Evolutionary conservation across 805 yeast genomes (phyloP).

Genomic region (Metahyphopichia silvanorum): DNA sequence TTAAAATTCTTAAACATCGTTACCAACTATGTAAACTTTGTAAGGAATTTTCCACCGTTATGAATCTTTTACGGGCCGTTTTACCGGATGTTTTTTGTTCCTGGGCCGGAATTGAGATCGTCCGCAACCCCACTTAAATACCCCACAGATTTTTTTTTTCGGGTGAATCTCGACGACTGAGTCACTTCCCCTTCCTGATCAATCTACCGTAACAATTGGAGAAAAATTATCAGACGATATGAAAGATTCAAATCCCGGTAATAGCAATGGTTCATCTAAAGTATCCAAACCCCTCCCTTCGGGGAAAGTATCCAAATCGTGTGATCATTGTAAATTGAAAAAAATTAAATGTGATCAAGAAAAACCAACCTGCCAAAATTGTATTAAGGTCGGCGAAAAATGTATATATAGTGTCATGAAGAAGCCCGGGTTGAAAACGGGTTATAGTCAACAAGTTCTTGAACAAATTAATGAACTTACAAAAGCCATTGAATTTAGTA

Average conservation of each 20-base stretch:
- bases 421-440: conserved; percentile 15
- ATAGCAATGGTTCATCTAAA: conserved; percentile 1
- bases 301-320: conserved; percentile 10
- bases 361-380: conserved; percentile 11
- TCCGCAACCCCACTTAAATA: no score
- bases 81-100: no score
- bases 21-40: no score
- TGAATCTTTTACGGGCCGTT: no score
- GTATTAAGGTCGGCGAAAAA: conserved; percentile 8
- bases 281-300: conserved; percentile 1
- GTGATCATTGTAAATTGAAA: conserved; percentile 13
- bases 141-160: no score
- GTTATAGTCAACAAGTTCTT: conserved; percentile 15
- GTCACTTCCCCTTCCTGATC: background rate
- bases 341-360: conserved; percentile 13
- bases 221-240: no score
- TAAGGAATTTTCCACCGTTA: no score
- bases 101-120: no score
- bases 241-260: background rate
- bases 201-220: no score
- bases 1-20: no score
- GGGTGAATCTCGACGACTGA: conserved; percentile 1
- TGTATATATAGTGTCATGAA: conserved; percentile 14
- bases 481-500: conserved; percentile 1
- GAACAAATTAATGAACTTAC: conserved; percentile 9